Conservation (phyloP, 805 yeast species). For the Pichia phayaonensis region DNA sequence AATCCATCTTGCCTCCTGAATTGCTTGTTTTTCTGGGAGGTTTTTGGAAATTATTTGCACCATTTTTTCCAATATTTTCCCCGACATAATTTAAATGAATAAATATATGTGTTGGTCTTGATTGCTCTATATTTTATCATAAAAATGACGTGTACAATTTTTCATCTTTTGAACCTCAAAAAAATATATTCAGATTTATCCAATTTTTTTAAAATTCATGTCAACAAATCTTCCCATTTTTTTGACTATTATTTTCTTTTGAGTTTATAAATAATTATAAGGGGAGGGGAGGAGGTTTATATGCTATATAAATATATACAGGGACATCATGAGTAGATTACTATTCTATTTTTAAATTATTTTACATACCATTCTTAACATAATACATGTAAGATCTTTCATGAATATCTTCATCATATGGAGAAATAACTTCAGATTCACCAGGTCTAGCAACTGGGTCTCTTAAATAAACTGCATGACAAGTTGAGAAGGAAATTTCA, state of each 20-base stretch:
- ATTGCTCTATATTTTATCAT: too few relatives aligned
- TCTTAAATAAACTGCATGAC: slow-evolving; percentile 94
- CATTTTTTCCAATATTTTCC: background rate
- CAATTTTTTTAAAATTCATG: too few relatives aligned
- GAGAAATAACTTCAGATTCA: slow-evolving; percentile 90
- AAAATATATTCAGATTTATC: background rate
- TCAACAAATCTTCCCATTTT: background rate
- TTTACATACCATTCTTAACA: slow-evolving; percentile 54
- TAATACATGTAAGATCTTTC: slow-evolving; percentile 95
- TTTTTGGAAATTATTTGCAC: slow-evolving; percentile 1
- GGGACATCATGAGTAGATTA: background rate
- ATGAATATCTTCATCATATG: slow-evolving; percentile 73
- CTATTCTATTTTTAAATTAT: background rate
- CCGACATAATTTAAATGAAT: background rate
- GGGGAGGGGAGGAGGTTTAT: background rate
- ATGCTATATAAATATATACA: background rate
- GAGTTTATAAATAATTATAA: background rate
- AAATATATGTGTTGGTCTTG: too few relatives aligned
- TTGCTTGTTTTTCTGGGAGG: slow-evolving; percentile 32
- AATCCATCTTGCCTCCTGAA: slow-evolving; percentile 60
- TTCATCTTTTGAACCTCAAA: background rate
- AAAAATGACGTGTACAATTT: too few relatives aligned
- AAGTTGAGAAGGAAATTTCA: slow-evolving; percentile 82
- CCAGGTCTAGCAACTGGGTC: slow-evolving; percentile 98
- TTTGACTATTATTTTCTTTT: background rate